Conservation (phyloP, 2,329 filamentous ascomycete genomes). For the Fusarium acutatum region DNA sequence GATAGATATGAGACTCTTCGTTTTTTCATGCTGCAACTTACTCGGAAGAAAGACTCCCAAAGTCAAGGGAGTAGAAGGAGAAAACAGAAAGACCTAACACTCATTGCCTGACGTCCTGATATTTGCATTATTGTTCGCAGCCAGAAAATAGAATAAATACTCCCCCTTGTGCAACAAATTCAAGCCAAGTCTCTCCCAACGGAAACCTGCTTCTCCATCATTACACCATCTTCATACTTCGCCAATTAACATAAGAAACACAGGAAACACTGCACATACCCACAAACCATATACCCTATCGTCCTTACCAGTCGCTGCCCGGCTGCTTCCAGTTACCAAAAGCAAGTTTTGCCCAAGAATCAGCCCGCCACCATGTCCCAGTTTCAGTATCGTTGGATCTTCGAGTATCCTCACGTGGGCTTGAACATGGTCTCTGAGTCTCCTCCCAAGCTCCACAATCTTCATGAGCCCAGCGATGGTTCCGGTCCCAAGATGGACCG, state of each 20-base stretch:
- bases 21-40: background rate
- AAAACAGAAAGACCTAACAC: background rate
- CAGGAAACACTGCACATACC: background rate
- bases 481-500: background rate
- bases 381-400: background rate
- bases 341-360: background rate
- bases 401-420: slow-evolving; percentile 1
- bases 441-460: background rate
- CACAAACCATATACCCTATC: background rate
- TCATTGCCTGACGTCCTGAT: background rate
- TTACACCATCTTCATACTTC: background rate
- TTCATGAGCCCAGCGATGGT: background rate
- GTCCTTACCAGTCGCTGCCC: background rate
- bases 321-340: background rate
- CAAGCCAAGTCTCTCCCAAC: background rate
- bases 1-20: background rate
- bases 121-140: background rate
- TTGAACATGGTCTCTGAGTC: background rate
- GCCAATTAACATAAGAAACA: background rate
- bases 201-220: background rate
- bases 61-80: background rate
- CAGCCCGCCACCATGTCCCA: background rate
- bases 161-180: background rate
- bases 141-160: background rate
- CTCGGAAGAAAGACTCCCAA: background rate